Percentiles rank a stretch among this genome's conserved stretches.
phyloP scores from a whole-genome alignment of 192 early-diverging fungal genomes.

The Coemansia pectinata region DNA sequence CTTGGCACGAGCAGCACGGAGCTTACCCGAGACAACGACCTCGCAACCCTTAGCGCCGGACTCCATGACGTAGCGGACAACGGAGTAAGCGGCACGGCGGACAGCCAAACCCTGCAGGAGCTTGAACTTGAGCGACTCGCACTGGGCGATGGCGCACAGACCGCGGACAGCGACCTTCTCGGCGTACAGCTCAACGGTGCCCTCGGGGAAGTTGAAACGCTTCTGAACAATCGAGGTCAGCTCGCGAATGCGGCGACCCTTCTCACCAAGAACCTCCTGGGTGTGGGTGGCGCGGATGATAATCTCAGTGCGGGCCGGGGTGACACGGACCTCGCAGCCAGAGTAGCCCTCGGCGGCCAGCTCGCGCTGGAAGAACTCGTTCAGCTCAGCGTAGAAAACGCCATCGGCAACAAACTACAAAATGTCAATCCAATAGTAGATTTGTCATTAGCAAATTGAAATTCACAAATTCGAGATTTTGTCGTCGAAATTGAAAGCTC shows the following conservation, averaged over 20 bases:
- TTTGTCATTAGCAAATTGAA: slow-evolving; percentile 9
- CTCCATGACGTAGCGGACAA: slow-evolving; percentile 99
- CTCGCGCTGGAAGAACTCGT: slow-evolving; percentile 98
- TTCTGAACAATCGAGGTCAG: slow-evolving; percentile 98
- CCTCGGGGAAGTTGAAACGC: slow-evolving; percentile 99
- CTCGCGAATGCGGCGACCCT: slow-evolving; percentile 98
- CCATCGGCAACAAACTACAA: slow-evolving; percentile 98
- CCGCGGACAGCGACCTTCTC: slow-evolving; percentile 97
- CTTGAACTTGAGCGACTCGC: slow-evolving; percentile 98
- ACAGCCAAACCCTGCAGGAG: slow-evolving; percentile 96
- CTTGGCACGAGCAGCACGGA: slow-evolving; percentile 99
- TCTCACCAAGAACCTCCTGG: slow-evolving; percentile 96
- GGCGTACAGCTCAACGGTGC: slow-evolving; percentile 98
- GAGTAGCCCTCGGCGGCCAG: slow-evolving; percentile 98
- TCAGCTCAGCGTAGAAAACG: slow-evolving; percentile 99
- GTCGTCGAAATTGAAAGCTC: not conserved
- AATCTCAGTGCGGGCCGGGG: slow-evolving; percentile 98
- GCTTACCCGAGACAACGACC: slow-evolving; percentile 98
- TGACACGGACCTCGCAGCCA: slow-evolving; percentile 99
- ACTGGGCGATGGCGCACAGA: slow-evolving; percentile 97
- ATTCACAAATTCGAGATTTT: not conserved
- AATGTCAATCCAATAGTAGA: not conserved
- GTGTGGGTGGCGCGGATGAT: slow-evolving; percentile 99
- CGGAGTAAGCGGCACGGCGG: slow-evolving; percentile 97
- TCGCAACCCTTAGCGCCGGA: slow-evolving; percentile 99